Evolutionary conservation across 1,284 basidiomycete genomes (phyloP), one percentile per base, ranked within the genome.

Genomic region (Stereum hirsutum): DNA sequence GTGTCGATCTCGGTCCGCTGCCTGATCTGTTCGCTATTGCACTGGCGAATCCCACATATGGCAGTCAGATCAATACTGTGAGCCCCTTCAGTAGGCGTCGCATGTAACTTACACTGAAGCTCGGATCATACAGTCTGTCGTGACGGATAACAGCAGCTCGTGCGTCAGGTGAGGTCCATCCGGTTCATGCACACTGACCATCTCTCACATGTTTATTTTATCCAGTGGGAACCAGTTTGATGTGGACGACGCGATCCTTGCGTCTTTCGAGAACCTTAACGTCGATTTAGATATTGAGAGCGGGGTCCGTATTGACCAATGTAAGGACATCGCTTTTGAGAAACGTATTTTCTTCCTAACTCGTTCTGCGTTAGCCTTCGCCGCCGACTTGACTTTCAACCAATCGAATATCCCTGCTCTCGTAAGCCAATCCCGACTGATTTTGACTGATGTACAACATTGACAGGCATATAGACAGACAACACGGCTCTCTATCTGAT

Each of bases 1-100:
- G 64, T 10, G 75, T 82, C 31, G 64, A 78, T 45, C 66, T 89
- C 6, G 86, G 84, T 1, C 82, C 83, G 7, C 64, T 89, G 44
- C 58, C 65, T 8, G 65, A 67, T 10, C 53, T 82, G 39, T 82
- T 86, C 65, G 66, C 77, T 50, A 66, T 78, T 41, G 64, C 82
- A 3, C 47, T 75, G 12, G 58, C 64, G 20, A 74, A 81, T 46
- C 74, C 78, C 10, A 57, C 62, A 47, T 68, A 64, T 51, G 30
- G 39, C 14, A 27, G 14, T 44, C 26, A 7, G n/a, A 40, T 39
- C 28, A 6, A 10, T 1, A 10, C 14, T 20, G 10, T 8, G 11
- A 8, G 19, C 23, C 27, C 8, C 8, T 10, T 24, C 10, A 15
- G 6, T 12, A 19, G 12, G 35, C 27, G n/a, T n/a, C n/a, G n/a